Base-by-base conservation (phyloP, 169 alveolate genomes). In the Theileria annulata region DNA sequence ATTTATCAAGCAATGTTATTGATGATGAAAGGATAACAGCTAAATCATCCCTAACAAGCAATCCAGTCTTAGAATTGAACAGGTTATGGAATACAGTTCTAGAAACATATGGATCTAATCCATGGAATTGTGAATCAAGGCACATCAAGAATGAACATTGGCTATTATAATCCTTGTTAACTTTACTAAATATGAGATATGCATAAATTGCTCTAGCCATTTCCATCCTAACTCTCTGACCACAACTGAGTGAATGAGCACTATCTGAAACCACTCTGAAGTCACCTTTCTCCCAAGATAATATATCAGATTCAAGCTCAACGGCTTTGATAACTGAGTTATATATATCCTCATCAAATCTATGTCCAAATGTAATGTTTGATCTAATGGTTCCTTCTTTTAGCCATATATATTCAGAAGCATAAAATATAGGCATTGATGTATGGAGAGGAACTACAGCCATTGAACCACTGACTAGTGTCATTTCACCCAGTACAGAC, bases 191-290 rank as follows among this genome's bases (percentile, higher is more conserved):
- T 5, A 85, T 3, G 79, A 85, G 21, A 21, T 78, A 79, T 5
- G 86, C 87, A 79, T 96, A 96, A 6, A 96, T 70, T 2, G 97
- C 97, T 59, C 99, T 71, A 8, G 99, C 98, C 60, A 96, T 86
- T 71, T 95, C 82, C 15, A 96, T 78, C 73, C 99, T 88, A 0
- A 96, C 97, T 19, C 95, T 91, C 79, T 96, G 96, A 0, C 99
- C 98, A 68, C 98, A 97, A 78, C 96, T 90, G 58, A 96, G 73
- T 5, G 99, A 98, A 6, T 23, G 70, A 4, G 79, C 88, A 33
- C 73, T 69, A 47, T 73, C 88, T 13, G 82, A 72, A 9, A 80
- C 25, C 49, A 54, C 79, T 31, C 88, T 81, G 10, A 21, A 6
- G 56, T 80, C 84, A 6, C 88, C 88, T 17, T 75, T 67, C 21